Base-by-base conservation (phyloP, 345 rosid species). In the Eucalyptus regnans region DNA sequence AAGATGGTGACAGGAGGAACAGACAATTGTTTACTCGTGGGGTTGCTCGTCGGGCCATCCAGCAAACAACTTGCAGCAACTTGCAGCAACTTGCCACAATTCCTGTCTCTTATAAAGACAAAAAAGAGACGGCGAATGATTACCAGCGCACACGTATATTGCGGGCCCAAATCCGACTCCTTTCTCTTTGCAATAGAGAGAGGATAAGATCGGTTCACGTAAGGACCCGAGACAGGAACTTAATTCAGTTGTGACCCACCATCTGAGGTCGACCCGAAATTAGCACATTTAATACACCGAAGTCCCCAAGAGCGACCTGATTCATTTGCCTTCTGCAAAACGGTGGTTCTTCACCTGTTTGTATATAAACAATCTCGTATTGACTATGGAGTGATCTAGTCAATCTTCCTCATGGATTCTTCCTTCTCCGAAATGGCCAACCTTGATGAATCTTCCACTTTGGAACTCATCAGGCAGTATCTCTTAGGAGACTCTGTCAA, bases 401-500 rank as follows among this genome's bases (percentile, higher is more conserved):
- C 46, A 27, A 58, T n/a, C 71, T 56, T 60, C 64, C 50, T 76
- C 79, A 58, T 86, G 89, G 54, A 22, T 13, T 60, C n/a, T 41
- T 41, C 84, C 41, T 41, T 41, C 84, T 41, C 84, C 84, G 48
- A 76, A 41, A 76, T 76, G 37, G 52, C 22, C n/a, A 7, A 6
- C 6, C 84, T 51, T 3, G 88, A 62, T 62, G 83, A 89, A 2
- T 18, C 66, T 22, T 79, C 87, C 48, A 23, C 84, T 23, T 37
- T 89, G 58, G 87, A 87, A 48, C 83, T 87, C 90, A 87, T 89
- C 46, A 89, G 87, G 20, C 83, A 87, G 23, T 68, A 58, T 49
- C 90, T 89, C 90, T 51, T 89, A 29, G 31, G 37, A 41, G 87
- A 89, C 88, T 88, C 90, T 86, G 89, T 94, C 51, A 91, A 83